Conservation (phyloP, 2,329 filamentous ascomycete genomes). For the Coccinonectria pachysandricola region DNA sequence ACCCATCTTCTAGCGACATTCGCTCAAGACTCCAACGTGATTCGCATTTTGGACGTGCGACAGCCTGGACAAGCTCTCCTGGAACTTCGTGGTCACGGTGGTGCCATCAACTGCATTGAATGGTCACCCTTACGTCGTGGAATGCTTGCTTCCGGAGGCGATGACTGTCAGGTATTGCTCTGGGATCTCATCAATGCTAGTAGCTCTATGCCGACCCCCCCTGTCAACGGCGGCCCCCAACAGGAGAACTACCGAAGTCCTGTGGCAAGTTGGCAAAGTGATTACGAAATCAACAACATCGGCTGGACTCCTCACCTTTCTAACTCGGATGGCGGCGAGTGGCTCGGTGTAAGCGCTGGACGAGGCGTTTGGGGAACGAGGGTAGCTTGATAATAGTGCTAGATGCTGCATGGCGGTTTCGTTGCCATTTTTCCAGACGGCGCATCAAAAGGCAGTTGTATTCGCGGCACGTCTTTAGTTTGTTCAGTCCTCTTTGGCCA, state of each 20-base stretch:
- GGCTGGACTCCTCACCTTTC: constrained; percentile 70
- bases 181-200: constrained; percentile 77
- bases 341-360: constrained; percentile 74
- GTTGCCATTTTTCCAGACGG: too few relatives aligned
- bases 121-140: constrained; percentile 86
- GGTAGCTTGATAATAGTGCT: constrained; percentile 18
- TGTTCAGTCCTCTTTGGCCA: too few relatives aligned
- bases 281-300: constrained; percentile 77
- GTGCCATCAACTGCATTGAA: constrained; percentile 83
- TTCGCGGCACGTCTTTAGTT: too few relatives aligned
- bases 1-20: constrained; percentile 95
- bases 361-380: constrained; percentile 71
- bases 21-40: constrained; percentile 81
- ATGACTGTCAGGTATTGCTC: constrained; percentile 82
- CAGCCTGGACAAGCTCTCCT: constrained; percentile 92
- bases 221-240: constrained; percentile 39
- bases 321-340: constrained; percentile 63
- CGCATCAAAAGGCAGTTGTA: too few relatives aligned
- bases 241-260: constrained; percentile 54
- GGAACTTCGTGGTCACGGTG: constrained; percentile 81
- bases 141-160: constrained; percentile 80
- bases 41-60: constrained; percentile 90
- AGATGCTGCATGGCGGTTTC: too few relatives aligned
- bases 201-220: constrained; percentile 30
- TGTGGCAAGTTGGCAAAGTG: constrained; percentile 71